These are phyloP conservation scores for Fusarium continuum DNA, from an alignment of 2,329 filamentous ascomycete genomes.

Conservation along the genomic window DNA sequence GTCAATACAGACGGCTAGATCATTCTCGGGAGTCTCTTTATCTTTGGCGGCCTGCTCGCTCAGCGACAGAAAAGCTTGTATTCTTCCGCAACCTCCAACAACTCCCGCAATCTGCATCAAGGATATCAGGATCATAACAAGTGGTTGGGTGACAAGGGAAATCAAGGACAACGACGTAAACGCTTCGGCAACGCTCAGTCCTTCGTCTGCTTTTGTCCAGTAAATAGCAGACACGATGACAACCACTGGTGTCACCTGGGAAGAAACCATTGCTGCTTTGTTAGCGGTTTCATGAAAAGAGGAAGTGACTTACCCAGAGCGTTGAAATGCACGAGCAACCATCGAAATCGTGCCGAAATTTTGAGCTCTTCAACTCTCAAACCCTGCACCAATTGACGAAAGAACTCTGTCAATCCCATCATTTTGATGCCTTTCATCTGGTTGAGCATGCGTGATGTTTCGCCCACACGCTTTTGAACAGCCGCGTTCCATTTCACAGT, in stretches of 20 bases:
- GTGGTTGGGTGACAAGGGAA: constrained; percentile 46
- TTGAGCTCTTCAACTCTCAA: constrained; percentile 51
- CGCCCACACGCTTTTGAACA: constrained; percentile 52
- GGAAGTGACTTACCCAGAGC: constrained; percentile 39
- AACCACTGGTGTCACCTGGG: constrained; percentile 45
- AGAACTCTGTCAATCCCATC: constrained; percentile 51
- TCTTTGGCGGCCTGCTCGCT: constrained; percentile 24
- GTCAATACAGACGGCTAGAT: background rate
- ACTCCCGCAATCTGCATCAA: constrained; percentile 48
- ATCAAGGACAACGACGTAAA: constrained; percentile 52
- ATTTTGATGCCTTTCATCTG: constrained; percentile 57
- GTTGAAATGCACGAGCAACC: constrained; percentile 47
- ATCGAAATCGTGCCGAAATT: constrained; percentile 50
- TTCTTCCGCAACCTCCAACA: constrained; percentile 46
- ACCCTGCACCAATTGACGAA: constrained; percentile 47
- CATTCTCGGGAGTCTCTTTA: background rate
- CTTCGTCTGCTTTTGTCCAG: constrained; percentile 43
- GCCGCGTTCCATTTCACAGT: constrained; percentile 51
- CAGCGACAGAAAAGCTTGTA: constrained; percentile 47
- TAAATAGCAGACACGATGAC: constrained; percentile 49
- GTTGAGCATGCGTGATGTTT: constrained; percentile 52
- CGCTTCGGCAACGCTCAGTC: constrained; percentile 46
- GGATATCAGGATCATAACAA: constrained; percentile 47
- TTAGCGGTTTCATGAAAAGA: background rate
- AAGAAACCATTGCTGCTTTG: constrained; percentile 37